Evolutionary conservation across 2,329 filamentous ascomycete genomes (phyloP), one percentile per base, ranked within the genome.

Genomic region (Fusarium luffae): DNA sequence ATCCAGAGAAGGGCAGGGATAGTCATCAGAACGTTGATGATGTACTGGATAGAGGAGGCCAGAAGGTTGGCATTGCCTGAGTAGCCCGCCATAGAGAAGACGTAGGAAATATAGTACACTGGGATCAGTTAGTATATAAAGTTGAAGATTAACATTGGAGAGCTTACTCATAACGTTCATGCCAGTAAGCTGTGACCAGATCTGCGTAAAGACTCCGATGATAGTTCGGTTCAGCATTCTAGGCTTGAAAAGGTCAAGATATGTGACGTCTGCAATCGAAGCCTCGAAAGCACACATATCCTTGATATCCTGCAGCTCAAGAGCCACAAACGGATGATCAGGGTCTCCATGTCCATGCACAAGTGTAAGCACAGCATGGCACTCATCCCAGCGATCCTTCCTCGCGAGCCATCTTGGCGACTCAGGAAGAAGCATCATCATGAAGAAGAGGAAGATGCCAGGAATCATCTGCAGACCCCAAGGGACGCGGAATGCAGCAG

Each of bases 1-100:
- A 94, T 86, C 82, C 84, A 94, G 59, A 94, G 79, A 25, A 95
- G 85, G 2, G 92, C 92, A 0, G 92, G 91, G 5, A 94, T 77
- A 1, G 93, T 95, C 89, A 93, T 92, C 54, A 90, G 64, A 3
- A 95, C 92, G 77, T 94, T 94, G 82, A 95, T 93, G 72, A 94
- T 85, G 67, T 88, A 88, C 70, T 86, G 84, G 19, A 89, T 85
- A 7, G 84, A 85, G 0, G 86, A 86, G 2, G 85, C 86, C 48
- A 87, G 81, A 12, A 88, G 78, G 40, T 85, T 85, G 65, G 85
- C 79, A 59, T 88, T 85, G 12, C 79, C 78, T 14, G 51, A 61
- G 56, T 82, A 81, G 0, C 80, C 80, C 0, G 80, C 80, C 79
- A 82, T 82, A 25, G 74, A 74, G 59, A 82, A 82, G 9, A 82